phyloP scores from a whole-genome alignment of 768 basidiomycete genomes.

The Boletus eberwhitei region DNA sequence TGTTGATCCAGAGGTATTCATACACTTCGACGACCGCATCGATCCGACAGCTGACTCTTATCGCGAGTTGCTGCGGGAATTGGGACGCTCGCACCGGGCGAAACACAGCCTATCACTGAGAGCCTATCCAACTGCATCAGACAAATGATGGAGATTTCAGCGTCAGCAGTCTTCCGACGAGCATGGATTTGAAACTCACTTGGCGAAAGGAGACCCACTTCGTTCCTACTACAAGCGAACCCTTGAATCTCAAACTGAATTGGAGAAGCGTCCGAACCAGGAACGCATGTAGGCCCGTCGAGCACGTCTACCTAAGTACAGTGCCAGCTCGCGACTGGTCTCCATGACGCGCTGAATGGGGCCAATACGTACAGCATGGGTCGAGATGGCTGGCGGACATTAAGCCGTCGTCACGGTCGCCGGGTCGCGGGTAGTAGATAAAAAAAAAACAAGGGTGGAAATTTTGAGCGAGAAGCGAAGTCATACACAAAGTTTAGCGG shows the following conservation, averaged over 20 bases:
- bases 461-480: neutral
- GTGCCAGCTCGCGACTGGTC: neutral
- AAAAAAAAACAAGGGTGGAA: neutral
- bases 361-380: neutral
- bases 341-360: neutral
- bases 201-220: neutral
- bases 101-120: neutral
- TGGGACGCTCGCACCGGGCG: no score
- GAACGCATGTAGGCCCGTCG: neutral
- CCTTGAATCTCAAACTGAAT: neutral
- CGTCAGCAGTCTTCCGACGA: neutral
- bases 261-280: neutral
- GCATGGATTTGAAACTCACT: neutral
- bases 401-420: neutral
- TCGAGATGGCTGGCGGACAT: neutral
- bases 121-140: neutral
- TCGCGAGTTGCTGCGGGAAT: neutral
- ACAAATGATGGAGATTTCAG: neutral
- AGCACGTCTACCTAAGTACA: neutral
- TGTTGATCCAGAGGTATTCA: no score
- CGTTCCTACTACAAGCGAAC: neutral
- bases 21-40: no score
- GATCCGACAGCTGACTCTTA: neutral
- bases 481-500: neutral
- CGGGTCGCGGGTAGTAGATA: no score